Percentiles rank a stretch among this genome's conserved stretches.
phyloP scores from a whole-genome alignment of 202 grass and related monocot species.

The Musa balbisiana region DNA sequence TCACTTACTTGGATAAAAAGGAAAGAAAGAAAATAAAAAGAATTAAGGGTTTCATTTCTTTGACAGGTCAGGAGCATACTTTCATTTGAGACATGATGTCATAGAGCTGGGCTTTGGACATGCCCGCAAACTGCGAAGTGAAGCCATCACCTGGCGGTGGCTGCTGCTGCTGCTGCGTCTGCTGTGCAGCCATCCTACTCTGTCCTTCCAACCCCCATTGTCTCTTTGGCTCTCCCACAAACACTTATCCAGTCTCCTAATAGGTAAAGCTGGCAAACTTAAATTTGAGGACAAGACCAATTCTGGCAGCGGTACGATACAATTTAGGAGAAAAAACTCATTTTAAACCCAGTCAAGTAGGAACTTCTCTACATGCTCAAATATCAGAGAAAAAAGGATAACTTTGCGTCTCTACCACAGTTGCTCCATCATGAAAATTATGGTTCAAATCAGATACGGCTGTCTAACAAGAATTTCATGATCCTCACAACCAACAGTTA shows the following conservation, averaged over 20 bases:
- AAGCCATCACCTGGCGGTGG: constrained; percentile 29
- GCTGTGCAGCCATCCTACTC: constrained; percentile 51
- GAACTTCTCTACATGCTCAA: too few relatives aligned
- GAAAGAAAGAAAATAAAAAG: neutral
- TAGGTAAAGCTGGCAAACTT: neutral
- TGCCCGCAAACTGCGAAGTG: constrained; percentile 46
- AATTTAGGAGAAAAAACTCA: too few relatives aligned
- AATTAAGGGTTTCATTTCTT: neutral
- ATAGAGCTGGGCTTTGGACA: constrained; percentile 74
- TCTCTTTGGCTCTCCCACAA: neutral
- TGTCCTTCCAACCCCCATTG: neutral
- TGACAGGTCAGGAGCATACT: constrained; percentile 24
- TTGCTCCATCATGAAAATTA: too few relatives aligned
- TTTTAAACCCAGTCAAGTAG: too few relatives aligned
- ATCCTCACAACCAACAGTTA: too few relatives aligned
- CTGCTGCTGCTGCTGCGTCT: constrained; percentile 23
- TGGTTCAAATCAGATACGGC: too few relatives aligned
- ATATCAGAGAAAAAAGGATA: too few relatives aligned
- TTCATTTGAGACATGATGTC: constrained; percentile 92
- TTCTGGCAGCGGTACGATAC: too few relatives aligned
- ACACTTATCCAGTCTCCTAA: neutral
- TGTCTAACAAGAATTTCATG: too few relatives aligned
- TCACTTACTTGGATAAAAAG: neutral
- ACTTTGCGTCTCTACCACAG: too few relatives aligned
- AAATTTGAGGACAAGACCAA: too few relatives aligned